These are phyloP conservation scores for Rusavskia elegans DNA, from an alignment of 495 filamentous ascomycete species.

Conservation along the genomic window DNA sequence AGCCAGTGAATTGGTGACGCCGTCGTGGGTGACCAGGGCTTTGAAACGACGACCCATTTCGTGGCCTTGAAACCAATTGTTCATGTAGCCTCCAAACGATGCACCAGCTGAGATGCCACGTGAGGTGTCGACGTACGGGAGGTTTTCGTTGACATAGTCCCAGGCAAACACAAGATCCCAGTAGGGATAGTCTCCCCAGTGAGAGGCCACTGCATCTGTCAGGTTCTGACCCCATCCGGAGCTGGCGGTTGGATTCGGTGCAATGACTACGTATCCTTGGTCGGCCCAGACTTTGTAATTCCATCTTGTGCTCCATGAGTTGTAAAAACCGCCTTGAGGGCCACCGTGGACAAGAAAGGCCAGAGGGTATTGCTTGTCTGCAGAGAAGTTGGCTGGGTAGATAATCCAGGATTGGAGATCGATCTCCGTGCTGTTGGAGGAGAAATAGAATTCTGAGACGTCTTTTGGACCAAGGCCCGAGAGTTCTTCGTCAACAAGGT, in stretches of 20 bases:
- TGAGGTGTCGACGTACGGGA: slow-evolving; percentile 33
- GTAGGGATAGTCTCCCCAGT: slow-evolving; percentile 39
- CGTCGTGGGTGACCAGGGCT: slow-evolving; percentile 32
- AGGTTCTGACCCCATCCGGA: slow-evolving; percentile 34
- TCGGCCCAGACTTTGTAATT: slow-evolving; percentile 38
- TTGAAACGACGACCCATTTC: slow-evolving; percentile 35
- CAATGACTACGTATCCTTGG: slow-evolving; percentile 40
- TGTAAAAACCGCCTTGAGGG: slow-evolving; percentile 31
- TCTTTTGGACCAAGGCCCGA: slow-evolving; percentile 16
- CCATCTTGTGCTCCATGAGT: slow-evolving; percentile 35
- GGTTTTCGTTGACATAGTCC: slow-evolving; percentile 31
- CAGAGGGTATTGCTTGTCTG: slow-evolving; percentile 33
- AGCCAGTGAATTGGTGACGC: slow-evolving; percentile 27
- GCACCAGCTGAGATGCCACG: slow-evolving; percentile 32
- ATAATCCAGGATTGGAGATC: slow-evolving; percentile 33
- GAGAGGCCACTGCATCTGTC: slow-evolving; percentile 27
- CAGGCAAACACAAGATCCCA: slow-evolving; percentile 36
- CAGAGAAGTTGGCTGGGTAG: slow-evolving; percentile 28
- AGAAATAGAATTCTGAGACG: slow-evolving; percentile 21
- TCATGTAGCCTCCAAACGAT: slow-evolving; percentile 38
- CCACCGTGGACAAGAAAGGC: slow-evolving; percentile 36
- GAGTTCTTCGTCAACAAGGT: slow-evolving; percentile 23
- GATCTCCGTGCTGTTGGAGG: slow-evolving; percentile 23
- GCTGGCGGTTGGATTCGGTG: slow-evolving; percentile 36
- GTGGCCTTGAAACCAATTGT: slow-evolving; percentile 42